phyloP scores from a whole-genome alignment of 495 filamentous ascomycete species.

The Tuber indicum region DNA sequence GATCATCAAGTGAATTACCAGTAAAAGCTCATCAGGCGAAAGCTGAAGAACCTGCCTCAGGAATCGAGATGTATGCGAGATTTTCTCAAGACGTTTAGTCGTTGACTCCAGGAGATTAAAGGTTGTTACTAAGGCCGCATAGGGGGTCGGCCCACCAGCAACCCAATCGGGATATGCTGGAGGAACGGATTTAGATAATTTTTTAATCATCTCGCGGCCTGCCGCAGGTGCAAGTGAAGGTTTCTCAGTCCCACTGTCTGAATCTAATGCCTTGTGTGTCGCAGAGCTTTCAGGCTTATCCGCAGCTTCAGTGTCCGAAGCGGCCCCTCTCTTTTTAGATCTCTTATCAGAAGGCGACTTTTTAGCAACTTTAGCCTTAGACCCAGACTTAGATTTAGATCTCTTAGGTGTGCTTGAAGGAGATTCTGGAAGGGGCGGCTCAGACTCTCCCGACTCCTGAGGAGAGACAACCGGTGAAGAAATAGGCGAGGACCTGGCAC shows the following conservation, averaged over 20 bases:
- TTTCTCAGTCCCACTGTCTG: neutral
- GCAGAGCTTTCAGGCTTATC: neutral
- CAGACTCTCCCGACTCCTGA: neutral
- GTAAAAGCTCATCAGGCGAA: constrained; percentile 78
- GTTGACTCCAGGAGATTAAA: constrained; percentile 93
- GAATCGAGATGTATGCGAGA: constrained; percentile 81
- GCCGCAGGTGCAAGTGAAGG: constrained; percentile 2
- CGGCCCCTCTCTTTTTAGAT: neutral
- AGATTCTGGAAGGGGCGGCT: neutral
- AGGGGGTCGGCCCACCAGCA: constrained; percentile 78
- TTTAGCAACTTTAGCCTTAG: neutral
- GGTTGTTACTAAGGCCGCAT: constrained; percentile 87
- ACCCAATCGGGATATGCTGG: constrained; percentile 80
- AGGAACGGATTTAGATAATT: neutral
- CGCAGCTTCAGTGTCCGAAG: neutral
- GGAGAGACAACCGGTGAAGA: neutral
- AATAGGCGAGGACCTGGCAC: neutral
- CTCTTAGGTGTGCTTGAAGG: neutral
- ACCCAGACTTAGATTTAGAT: neutral
- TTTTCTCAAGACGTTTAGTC: constrained; percentile 77
- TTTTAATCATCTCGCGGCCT: neutral
- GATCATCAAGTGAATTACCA: constrained; percentile 89
- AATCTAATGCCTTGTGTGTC: neutral
- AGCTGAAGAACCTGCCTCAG: constrained; percentile 86
- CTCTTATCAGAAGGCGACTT: neutral